Percentiles rank a stretch among this genome's conserved stretches.
Conservation (phyloP, 2,329 filamentous ascomycete genomes). For the Colletotrichum eremochloae region DNA sequence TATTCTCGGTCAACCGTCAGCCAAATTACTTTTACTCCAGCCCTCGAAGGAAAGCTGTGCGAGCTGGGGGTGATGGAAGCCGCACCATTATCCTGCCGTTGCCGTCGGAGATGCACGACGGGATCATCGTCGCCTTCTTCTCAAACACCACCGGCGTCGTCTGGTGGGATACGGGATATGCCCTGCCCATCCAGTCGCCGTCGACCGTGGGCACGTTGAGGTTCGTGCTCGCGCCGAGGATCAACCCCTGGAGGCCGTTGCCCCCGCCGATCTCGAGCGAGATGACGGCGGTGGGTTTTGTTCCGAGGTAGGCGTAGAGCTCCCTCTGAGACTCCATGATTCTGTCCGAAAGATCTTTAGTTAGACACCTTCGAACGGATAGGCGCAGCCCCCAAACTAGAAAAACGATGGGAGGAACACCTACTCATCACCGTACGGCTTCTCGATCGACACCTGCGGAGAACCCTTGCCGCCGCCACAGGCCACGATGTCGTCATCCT, state of each 20-base stretch:
- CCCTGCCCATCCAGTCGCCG: conserved; percentile 69
- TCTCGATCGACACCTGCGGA: conserved; percentile 73
- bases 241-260: conserved; percentile 71
- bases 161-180: conserved; percentile 68
- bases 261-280: conserved; percentile 71
- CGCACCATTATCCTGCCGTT: conserved; percentile 55
- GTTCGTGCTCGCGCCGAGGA: conserved; percentile 66
- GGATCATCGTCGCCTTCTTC: conserved; percentile 52
- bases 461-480: conserved; percentile 61
- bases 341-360: neutral
- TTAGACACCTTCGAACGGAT: neutral
- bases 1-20: neutral
- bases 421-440: conserved; percentile 46
- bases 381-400: too few species aligned
- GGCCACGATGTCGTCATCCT: conserved; percentile 64
- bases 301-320: conserved; percentile 63
- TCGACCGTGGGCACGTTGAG: conserved; percentile 66
- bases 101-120: conserved; percentile 44
- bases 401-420: neutral
- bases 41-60: neutral
- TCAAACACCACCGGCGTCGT: conserved; percentile 59
- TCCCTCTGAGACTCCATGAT: conserved; percentile 64
- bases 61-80: too few species aligned
- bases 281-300: conserved; percentile 51
- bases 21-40: neutral